These are phyloP conservation scores for Talaromyces albobiverticillius DNA, from an alignment of 2,329 filamentous ascomycete species.

Conservation along the genomic window DNA sequence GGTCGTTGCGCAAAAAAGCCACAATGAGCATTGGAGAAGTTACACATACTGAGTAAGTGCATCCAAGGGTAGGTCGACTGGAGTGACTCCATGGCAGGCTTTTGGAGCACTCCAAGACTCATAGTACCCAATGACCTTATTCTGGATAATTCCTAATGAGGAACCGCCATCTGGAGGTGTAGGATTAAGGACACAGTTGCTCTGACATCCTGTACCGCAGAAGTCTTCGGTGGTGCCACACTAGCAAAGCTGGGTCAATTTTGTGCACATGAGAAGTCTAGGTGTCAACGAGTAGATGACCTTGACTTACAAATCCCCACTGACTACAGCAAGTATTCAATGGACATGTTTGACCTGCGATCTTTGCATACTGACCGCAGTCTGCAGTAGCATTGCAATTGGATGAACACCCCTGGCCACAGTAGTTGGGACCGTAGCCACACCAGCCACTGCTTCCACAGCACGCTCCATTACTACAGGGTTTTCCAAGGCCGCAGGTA, in stretches of 20 bases:
- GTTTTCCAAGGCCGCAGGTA: not conserved
- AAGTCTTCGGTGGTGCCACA: constrained; percentile 13
- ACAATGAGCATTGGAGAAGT: not conserved
- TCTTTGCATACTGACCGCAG: constrained; percentile 20
- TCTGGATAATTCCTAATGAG: not conserved
- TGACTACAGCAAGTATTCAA: constrained; percentile 12
- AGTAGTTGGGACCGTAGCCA: constrained; percentile 7
- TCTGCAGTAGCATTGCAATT: constrained; percentile 23
- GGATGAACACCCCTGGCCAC: constrained; percentile 2
- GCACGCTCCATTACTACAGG: not conserved
- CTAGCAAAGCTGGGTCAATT: not conserved
- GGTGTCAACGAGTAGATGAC: not conserved
- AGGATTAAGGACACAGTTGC: not conserved
- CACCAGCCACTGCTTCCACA: constrained; percentile 1
- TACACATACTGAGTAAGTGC: constrained; percentile 1
- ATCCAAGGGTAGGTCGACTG: constrained; percentile 14
- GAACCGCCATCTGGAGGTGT: not conserved
- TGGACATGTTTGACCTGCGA: constrained; percentile 9
- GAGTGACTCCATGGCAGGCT: constrained; percentile 1
- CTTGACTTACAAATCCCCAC: constrained; percentile 4
- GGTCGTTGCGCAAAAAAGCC: constrained; percentile 6
- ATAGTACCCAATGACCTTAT: constrained; percentile 31
- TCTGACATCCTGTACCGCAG: constrained; percentile 12
- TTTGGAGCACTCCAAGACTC: constrained; percentile 23
- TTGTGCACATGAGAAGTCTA: too few relatives aligned